phyloP scores from a whole-genome alignment of 2,329 filamentous ascomycete genomes.

The Calonectria multiphialidica region DNA sequence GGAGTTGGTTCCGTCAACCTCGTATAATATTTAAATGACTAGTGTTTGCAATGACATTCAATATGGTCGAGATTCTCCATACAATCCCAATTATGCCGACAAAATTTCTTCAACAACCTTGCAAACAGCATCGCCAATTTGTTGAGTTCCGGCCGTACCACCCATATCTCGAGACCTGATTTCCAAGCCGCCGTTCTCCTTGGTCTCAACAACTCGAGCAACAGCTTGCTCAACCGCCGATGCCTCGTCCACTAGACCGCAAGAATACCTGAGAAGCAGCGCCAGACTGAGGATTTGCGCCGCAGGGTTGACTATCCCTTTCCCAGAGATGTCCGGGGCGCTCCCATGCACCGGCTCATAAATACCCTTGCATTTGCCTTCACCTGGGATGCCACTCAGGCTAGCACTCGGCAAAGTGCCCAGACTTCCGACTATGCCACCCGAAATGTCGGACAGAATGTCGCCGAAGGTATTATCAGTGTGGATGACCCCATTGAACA shows the following conservation, averaged over 20 bases:
- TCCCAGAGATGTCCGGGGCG: slow-evolving; percentile 80
- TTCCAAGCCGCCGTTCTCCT: slow-evolving; percentile 52
- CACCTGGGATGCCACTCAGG: slow-evolving; percentile 54
- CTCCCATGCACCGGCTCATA: slow-evolving; percentile 83
- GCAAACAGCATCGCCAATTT: slow-evolving; percentile 73
- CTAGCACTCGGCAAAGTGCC: slow-evolving; percentile 60
- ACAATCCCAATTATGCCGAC: background rate
- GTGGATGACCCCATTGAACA: slow-evolving; percentile 60
- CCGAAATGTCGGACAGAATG: slow-evolving; percentile 59
- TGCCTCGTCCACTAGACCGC: slow-evolving; percentile 71
- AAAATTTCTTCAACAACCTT: slow-evolving; percentile 16
- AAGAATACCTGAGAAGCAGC: slow-evolving; percentile 82
- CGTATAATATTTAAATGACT: background rate
- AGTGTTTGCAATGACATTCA: background rate
- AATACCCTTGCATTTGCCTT: slow-evolving; percentile 71
- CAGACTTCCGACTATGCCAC: slow-evolving; percentile 59
- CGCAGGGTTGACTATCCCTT: slow-evolving; percentile 79
- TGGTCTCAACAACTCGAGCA: slow-evolving; percentile 71
- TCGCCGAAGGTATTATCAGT: slow-evolving; percentile 63
- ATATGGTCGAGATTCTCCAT: background rate
- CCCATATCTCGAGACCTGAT: slow-evolving; percentile 75
- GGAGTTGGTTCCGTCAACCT: background rate
- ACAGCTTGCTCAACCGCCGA: slow-evolving; percentile 74
- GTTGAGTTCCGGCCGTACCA: slow-evolving; percentile 70
- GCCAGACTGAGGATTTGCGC: slow-evolving; percentile 78